Evolutionary conservation across 768 basidiomycete species (phyloP), one percentile per base, ranked within the genome.

Genomic region (Hygrocybe punicea): DNA sequence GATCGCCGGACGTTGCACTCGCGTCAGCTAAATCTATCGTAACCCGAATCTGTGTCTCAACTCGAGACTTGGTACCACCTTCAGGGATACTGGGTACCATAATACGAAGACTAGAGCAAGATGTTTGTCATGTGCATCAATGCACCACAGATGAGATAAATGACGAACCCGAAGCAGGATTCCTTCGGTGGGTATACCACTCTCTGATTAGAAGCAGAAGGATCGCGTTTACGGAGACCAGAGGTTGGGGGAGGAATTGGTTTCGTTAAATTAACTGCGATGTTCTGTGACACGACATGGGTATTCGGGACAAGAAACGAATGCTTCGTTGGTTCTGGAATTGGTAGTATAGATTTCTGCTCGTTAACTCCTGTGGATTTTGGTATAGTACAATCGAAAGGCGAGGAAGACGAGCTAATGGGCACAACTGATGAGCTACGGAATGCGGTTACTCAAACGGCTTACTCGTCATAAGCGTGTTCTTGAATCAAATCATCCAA

Each of bases 21-120:
- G 84, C 77, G 63, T 87, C 83, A 4, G 87, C 87, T 49, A 92
- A 77, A 66, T 93, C 89, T 37, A 96, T 77, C 3, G 86, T 83
- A 39, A 95, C 83, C 66, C 93, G 85, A 49, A 96, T 86, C 76
- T 96, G 93, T 2, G 93, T 96, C 70, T 96, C 93, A n/a, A 96
- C 93, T 34, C 93, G 84, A 47, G 90, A 93, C 72, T 96, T 95
- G 13, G 93, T 86, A 23, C 93, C 93, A 44, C 77, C 74, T 63
- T 84, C 82, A 5, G 93, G 92, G 53, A 96, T 84, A 65, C 85
- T 91, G 19, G 91, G 89, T 42, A 92, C 84, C 68, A 91, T 78
- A 56, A 96, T 88, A 23, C 89, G 81, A 55, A 93, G 80, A 64
- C 91, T 93, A 63, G 40, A 51, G 37, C 19, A 9, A 24, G 25